A percentile compares a stretch with the other conserved stretches of the same genome.
Evolutionary conservation across 2,329 filamentous ascomycete species (phyloP).

Genomic region (Dactylellina sp.): DNA sequence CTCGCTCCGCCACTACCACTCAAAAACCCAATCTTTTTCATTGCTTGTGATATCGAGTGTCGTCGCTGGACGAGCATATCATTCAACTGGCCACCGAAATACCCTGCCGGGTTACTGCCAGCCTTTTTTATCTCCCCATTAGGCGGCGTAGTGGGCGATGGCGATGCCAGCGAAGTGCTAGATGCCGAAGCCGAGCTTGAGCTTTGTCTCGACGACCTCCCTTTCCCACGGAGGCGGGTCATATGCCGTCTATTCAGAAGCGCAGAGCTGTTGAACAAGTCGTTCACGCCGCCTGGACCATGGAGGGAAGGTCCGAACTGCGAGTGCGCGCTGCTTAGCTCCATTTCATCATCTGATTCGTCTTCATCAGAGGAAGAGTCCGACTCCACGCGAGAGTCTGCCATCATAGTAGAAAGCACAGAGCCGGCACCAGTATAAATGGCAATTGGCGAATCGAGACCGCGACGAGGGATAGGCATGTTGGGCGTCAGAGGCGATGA

Average conservation of each 20-base stretch:
- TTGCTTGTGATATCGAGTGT: constrained; percentile 90
- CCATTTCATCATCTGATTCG: constrained; percentile 69
- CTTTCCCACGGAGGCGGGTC: constrained; percentile 58
- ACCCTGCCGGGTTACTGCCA: constrained; percentile 65
- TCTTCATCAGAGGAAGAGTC: constrained; percentile 41
- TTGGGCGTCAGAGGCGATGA: constrained; percentile 51
- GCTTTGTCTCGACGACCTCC: constrained; percentile 70
- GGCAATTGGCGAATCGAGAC: constrained; percentile 54
- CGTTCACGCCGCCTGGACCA: constrained; percentile 48
- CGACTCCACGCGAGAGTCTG: constrained; percentile 45
- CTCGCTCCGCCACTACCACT: constrained; percentile 51
- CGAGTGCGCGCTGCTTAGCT: constrained; percentile 62
- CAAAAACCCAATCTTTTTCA: constrained; percentile 58
- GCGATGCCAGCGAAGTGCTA: constrained; percentile 57
- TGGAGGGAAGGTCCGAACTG: constrained; percentile 54
- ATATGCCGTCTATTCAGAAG: constrained; percentile 60
- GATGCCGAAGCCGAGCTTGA: constrained; percentile 74
- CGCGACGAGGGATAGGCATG: constrained; percentile 54
- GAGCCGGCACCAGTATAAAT: constrained; percentile 45
- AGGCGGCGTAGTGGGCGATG: constrained; percentile 59
- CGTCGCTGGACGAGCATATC: constrained; percentile 70
- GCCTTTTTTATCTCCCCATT: constrained; percentile 51
- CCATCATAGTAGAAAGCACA: constrained; percentile 44
- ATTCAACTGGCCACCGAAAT: constrained; percentile 69
- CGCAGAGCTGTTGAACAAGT: constrained; percentile 58